Percentiles rank a stretch among this genome's conserved stretches.
Conservation (phyloP, 2,329 filamentous ascomycete species). For the Arthroderma sp. region DNA sequence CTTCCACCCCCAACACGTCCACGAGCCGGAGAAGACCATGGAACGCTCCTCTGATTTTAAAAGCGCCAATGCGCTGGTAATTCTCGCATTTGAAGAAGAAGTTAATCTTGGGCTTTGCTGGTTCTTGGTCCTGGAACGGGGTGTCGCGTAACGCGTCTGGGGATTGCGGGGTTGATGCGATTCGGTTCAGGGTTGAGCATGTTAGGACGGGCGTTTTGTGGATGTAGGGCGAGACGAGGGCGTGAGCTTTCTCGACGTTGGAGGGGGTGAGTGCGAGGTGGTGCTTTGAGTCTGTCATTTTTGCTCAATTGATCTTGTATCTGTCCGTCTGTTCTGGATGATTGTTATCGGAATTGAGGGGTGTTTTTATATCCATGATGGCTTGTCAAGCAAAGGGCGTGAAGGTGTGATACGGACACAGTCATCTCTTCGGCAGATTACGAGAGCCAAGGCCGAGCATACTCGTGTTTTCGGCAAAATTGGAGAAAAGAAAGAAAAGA, state of each 20-base stretch:
- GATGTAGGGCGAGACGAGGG: conserved; percentile 59
- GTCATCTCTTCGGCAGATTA: too few species aligned
- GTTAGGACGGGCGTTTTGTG: conserved; percentile 77
- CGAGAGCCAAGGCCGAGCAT: too few species aligned
- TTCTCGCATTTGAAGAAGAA: conserved; percentile 97
- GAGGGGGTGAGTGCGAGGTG: conserved; percentile 54
- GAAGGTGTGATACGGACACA: too few species aligned
- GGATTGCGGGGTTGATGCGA: conserved; percentile 61
- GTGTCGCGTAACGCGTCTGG: conserved; percentile 42
- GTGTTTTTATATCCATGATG: not conserved
- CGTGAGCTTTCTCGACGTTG: conserved; percentile 59
- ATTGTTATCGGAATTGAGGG: not conserved
- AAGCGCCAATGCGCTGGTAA: conserved; percentile 76
- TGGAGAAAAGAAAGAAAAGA: too few species aligned
- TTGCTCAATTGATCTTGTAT: not conserved
- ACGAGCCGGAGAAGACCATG: conserved; percentile 65
- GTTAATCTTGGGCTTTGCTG: conserved; percentile 51
- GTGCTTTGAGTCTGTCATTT: conserved; percentile 33
- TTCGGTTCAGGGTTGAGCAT: conserved; percentile 55
- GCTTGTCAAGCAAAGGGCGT: too few species aligned
- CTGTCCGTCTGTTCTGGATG: too few species aligned
- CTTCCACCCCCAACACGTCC: conserved; percentile 46
- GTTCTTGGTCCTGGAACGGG: conserved; percentile 41
- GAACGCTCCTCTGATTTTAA: conserved; percentile 84
- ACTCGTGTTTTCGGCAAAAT: too few species aligned